These are phyloP conservation scores for Rhodosorus marinus DNA, from an alignment of 23 red algal species.

Conservation along the genomic window DNA sequence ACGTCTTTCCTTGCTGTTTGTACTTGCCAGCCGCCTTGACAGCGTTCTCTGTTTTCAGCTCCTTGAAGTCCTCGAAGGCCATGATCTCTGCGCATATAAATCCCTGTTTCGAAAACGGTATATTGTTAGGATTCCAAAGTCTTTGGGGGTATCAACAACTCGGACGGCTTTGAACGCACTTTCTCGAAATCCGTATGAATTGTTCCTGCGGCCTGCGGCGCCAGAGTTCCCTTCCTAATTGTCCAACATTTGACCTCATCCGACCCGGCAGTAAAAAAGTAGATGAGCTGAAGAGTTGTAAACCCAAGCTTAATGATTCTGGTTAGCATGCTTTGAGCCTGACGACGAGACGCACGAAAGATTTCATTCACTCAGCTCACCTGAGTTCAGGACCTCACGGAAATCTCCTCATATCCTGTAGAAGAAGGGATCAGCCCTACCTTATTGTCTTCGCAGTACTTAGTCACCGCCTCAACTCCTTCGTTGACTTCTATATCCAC, in stretches of 20 bases:
- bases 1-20: slow-evolving; percentile 79
- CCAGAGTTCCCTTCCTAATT: slow-evolving; percentile 52
- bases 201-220: slow-evolving; percentile 94
- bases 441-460: slow-evolving; percentile 27
- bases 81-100: slow-evolving; percentile 93
- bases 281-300: slow-evolving; percentile 50
- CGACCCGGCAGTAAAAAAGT: slow-evolving; percentile 88
- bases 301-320: slow-evolving; percentile 67
- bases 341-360: too few relatives aligned
- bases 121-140: background rate
- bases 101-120: too few relatives aligned
- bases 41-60: slow-evolving; percentile 36
- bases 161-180: background rate
- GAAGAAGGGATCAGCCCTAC: too few relatives aligned
- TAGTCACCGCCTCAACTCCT: slow-evolving; percentile 12
- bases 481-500: slow-evolving; percentile 40
- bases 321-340: slow-evolving; percentile 22
- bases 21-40: slow-evolving; percentile 90
- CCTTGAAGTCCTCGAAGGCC: slow-evolving; percentile 56
- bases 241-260: slow-evolving; percentile 97
- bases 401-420: background rate
- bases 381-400: background rate
- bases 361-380: background rate
- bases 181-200: slow-evolving; percentile 96
- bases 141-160: background rate